Percentiles rank a stretch among this genome's conserved stretches.
phyloP scores from a whole-genome alignment of 2,329 filamentous ascomycete species.

The Venturia effusa region DNA sequence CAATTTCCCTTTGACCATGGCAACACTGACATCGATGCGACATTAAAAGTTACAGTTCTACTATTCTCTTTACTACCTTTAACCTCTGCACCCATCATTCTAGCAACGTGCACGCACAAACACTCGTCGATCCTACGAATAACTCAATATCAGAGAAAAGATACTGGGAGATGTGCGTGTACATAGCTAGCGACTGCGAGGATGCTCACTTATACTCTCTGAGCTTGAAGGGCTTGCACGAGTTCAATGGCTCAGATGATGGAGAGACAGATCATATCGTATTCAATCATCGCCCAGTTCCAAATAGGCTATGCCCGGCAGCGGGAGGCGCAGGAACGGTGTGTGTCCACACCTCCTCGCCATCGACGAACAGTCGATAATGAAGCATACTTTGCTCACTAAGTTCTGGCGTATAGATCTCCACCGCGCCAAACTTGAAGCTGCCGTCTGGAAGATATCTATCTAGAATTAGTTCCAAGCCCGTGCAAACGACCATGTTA shows the following conservation, averaged over 20 bases:
- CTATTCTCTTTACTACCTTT: no score
- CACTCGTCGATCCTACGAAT: no score
- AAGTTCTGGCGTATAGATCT: constrained; percentile 57
- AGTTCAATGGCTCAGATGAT: neutral
- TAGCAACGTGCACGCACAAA: no score
- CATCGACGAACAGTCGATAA: constrained; percentile 76
- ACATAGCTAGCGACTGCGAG: no score
- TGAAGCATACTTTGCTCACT: constrained; percentile 62
- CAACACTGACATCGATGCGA: no score
- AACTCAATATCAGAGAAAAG: no score
- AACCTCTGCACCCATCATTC: no score
- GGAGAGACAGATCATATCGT: neutral
- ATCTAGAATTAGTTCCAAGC: neutral
- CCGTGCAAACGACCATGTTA: neutral
- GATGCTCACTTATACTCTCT: no score
- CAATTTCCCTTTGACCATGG: no score
- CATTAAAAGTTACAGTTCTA: no score
- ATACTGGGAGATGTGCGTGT: no score
- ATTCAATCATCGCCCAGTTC: neutral
- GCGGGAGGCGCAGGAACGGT: constrained; percentile 8
- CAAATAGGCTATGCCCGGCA: constrained; percentile 1
- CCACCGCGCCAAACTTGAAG: constrained; percentile 77
- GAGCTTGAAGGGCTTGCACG: no score
- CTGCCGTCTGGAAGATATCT: constrained; percentile 76
- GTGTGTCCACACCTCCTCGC: constrained; percentile 57